These are phyloP conservation scores for Dipteronia dyeriana DNA, from an alignment of 345 rosid species.

Conservation along the genomic window DNA sequence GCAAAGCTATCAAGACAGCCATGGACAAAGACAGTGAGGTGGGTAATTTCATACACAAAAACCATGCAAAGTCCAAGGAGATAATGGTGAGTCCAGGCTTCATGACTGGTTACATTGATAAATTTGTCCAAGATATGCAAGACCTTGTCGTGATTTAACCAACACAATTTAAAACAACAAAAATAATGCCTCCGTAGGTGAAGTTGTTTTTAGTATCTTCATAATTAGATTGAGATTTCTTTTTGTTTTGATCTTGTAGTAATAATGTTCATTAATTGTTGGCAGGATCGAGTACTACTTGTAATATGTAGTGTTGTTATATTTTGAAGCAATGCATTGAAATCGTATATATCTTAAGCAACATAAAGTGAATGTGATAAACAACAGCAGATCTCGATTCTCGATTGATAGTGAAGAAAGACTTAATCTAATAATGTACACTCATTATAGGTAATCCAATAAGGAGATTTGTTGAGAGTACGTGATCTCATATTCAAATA, in stretches of 20 bases:
- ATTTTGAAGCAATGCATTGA: background rate
- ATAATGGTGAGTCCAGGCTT: constrained; percentile 31
- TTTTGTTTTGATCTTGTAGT: background rate
- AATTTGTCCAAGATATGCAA: constrained; percentile 40
- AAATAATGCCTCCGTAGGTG: background rate
- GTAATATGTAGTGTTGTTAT: too few relatives aligned
- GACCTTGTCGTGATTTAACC: constrained; percentile 25
- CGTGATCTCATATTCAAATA: too few relatives aligned
- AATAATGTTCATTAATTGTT: too few relatives aligned
- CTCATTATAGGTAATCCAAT: too few relatives aligned
- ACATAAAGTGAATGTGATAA: too few relatives aligned
- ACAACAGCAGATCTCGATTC: too few relatives aligned
- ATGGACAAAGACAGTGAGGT: constrained; percentile 49
- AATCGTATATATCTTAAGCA: too few relatives aligned
- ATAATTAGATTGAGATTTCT: too few relatives aligned
- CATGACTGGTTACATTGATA: constrained; percentile 40
- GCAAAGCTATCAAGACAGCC: constrained; percentile 45
- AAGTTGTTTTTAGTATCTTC: background rate
- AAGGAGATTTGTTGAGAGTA: too few relatives aligned
- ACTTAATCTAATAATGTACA: too few relatives aligned
- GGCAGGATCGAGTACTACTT: too few relatives aligned
- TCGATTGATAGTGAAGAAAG: too few relatives aligned
- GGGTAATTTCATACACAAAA: constrained; percentile 40
- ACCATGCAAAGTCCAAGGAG: constrained; percentile 47
- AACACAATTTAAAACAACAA: background rate